phyloP scores from a whole-genome alignment of 371 early-diverging fungal genomes.

The Encephalitozoon intestinalis region DNA sequence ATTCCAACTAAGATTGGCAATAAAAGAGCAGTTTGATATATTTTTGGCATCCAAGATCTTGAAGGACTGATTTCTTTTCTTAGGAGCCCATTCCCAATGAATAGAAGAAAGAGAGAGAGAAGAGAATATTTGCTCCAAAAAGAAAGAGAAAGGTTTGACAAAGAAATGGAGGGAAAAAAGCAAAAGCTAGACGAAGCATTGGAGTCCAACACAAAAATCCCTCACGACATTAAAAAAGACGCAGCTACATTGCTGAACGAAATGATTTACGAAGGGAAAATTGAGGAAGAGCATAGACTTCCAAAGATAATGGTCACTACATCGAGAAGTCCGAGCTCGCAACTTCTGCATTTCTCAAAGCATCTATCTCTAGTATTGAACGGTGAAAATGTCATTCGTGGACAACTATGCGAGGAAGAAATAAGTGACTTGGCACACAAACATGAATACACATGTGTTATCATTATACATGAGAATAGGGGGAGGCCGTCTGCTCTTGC shows the following conservation, averaged over 20 bases:
- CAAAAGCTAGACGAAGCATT: neutral
- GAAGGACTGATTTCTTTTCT: neutral
- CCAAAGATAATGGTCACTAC: slow-evolving; percentile 93
- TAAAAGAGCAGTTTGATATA: neutral
- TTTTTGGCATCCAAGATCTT: neutral
- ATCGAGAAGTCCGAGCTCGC: slow-evolving; percentile 81
- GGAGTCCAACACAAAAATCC: slow-evolving; percentile 26
- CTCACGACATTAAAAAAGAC: slow-evolving; percentile 31
- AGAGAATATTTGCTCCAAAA: slow-evolving; percentile 21
- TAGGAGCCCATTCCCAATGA: neutral
- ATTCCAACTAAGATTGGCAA: neutral
- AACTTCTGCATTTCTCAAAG: slow-evolving; percentile 87
- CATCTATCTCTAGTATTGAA: slow-evolving; percentile 87
- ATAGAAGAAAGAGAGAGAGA: slow-evolving; percentile 11
- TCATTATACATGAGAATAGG: slow-evolving; percentile 87
- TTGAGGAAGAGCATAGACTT: slow-evolving; percentile 39
- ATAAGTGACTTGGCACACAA: slow-evolving; percentile 59
- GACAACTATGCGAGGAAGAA: slow-evolving; percentile 83
- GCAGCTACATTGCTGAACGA: slow-evolving; percentile 39
- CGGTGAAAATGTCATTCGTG: slow-evolving; percentile 89
- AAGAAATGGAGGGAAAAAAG: slow-evolving; percentile 37
- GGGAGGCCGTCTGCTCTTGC: slow-evolving; percentile 92
- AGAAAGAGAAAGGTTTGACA: slow-evolving; percentile 16
- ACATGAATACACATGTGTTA: slow-evolving; percentile 84
- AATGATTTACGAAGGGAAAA: slow-evolving; percentile 44